Evolutionary conservation across 2,329 filamentous ascomycete species (phyloP), one percentile per base, ranked within the genome.

Genomic region (Ceratocystis papillata): DNA sequence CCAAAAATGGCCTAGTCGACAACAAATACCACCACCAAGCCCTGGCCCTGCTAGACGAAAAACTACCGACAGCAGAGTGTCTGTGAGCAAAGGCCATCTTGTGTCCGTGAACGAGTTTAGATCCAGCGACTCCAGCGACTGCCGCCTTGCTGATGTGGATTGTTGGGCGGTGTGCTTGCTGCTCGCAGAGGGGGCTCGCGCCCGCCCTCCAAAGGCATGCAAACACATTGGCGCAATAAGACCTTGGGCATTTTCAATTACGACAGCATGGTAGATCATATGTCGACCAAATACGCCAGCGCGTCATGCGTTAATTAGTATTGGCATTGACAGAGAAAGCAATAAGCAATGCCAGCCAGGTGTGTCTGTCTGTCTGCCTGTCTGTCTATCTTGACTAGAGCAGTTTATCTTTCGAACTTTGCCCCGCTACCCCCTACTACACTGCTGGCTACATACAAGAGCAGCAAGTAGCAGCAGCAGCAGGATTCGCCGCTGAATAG

Each of bases 161-260:
- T 53, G 10, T 41, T 12, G 37, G 37, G 33, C 33, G 37, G 33
- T 37, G 33, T 37, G 33, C 33, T 37, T 37, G 33, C 33, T 37
- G 8, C 33, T 50, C 20, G 17, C 46, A 17, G 17, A n/a, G 46
- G 17, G 6, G 46, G 46, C 17, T n/a, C 17, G 4, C 22, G 17
- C 53, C 53, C 53, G 53, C 53, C 53, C 15, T 33, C 10, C 53
- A 25, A 6, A 59, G 48, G 48, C 48, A 53, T 53, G 48, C 48
- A 53, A 12, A 33, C n/a, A n/a, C 53, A 59, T 33, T 33, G 53
- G 22, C 12, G n/a, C 12, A 15, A 59, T 37, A 59, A 59, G 28
- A 37, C 53, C 53, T 59, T 59, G 53, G 6, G 48, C 17, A 33
- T 59, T 30, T 28, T 59, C 25, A 59, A 37, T 33, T 59, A n/a